Evolutionary conservation across 768 basidiomycete genomes (phyloP).

Genomic region (Gloeophyllum trabeum): DNA sequence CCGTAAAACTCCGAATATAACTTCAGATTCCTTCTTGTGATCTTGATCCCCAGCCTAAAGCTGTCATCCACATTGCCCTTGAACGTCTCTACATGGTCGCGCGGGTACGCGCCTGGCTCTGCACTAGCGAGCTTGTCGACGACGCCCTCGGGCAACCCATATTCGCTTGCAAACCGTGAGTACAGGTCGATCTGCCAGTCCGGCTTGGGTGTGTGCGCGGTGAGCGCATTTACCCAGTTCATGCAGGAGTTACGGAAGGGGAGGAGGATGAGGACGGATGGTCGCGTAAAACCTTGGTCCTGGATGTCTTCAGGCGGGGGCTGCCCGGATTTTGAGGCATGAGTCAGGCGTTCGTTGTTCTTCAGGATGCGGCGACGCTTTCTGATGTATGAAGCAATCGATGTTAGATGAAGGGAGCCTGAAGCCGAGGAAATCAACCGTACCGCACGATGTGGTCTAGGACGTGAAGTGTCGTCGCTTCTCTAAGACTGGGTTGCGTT

Average conservation of each 20-base stretch:
- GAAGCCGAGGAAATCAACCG: neutral
- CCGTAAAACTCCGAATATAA: constrained; percentile 86
- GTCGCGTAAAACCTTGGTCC: constrained; percentile 97
- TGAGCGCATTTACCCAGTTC: constrained; percentile 73
- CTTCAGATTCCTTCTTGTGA: constrained; percentile 87
- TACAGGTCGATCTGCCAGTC: constrained; percentile 83
- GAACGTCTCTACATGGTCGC: constrained; percentile 89
- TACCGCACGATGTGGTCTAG: constrained; percentile 89
- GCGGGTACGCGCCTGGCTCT: constrained; percentile 67
- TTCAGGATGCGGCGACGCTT: constrained; percentile 85
- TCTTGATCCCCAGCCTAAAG: constrained; percentile 85
- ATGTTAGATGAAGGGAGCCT: neutral
- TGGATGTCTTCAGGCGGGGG: constrained; percentile 66
- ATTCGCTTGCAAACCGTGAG: constrained; percentile 72
- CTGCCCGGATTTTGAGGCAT: constrained; percentile 44
- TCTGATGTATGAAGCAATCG: constrained; percentile 30
- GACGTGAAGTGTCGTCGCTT: constrained; percentile 67
- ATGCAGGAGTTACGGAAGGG: constrained; percentile 88
- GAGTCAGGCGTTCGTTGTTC: constrained; percentile 87
- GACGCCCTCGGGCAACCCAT: constrained; percentile 66
- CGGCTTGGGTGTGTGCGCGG: constrained; percentile 60
- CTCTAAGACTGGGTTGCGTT: constrained; percentile 48
- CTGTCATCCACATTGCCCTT: constrained; percentile 96
- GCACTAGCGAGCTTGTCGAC: constrained; percentile 72
- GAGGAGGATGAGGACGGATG: constrained; percentile 83